Evolutionary conservation across 352 stramenopile species (phyloP), one percentile per base, ranked within the genome.

Genomic region (Aphanomyces invadans): DNA sequence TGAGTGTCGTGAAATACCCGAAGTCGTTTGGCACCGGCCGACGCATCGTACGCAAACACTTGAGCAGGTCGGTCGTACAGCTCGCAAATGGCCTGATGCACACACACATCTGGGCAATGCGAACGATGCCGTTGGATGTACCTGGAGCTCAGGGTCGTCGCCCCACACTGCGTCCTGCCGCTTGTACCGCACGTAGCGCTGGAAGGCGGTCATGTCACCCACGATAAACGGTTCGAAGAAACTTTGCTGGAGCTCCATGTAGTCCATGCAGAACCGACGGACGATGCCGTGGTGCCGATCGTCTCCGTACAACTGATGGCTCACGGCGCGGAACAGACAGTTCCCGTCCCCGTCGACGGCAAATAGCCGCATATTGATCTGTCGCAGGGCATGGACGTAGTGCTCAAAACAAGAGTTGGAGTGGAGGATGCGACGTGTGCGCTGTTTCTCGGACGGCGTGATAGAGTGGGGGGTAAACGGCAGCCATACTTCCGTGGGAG

Each of bases 281-380:
- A 98, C 86, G 56, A 98, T 66, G 0, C 63, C 77, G 73, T 99
- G 95, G 71, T 96, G 88, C 3, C 75, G 73, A 39, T 94, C 79
- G 69, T 97, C 82, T 2, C 94, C 96, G 71, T 99, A 99, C 11
- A 99, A 78, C 75, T 99, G 96, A 68, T 99, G 86, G 59, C 87
- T 93, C 33, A 98, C 89, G 3, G 95, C 88, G 19, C 96, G 92
- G 73, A 99, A 99, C 11, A 99, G 74, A 71, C 96, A 99, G 76
- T 99, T 99, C 31, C 96, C 96, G 72, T 99, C 97, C 7, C 95
- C 92, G 62, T 96, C 81, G 52, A 98, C 87, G 10, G 78, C 63
- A 64, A 76, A 71, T 64, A 92, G 83, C 4, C 62, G 65, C 31
- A 91, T 69, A 12, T 74, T 73, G 23, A 84, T 62, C 17, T 68